Conservation (phyloP, 495 filamentous ascomycete species). For the Aspergillus coremiiformis region DNA sequence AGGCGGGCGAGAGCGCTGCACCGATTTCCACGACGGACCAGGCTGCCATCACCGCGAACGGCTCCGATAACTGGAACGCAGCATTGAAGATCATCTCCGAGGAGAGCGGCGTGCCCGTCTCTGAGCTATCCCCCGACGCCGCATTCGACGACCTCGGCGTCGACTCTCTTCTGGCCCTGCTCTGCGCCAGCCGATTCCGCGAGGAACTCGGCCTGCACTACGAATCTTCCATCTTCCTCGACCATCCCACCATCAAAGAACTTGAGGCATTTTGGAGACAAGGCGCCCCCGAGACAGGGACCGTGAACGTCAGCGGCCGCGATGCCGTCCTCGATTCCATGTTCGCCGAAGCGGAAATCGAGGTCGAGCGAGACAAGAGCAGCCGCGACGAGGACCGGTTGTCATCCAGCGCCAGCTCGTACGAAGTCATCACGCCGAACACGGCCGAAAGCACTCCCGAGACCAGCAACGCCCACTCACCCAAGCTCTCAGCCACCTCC, state of each 20-base stretch:
- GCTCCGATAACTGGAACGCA: background rate
- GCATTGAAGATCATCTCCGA: background rate
- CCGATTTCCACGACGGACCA: background rate
- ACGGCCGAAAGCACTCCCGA: background rate
- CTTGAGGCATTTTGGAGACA: background rate
- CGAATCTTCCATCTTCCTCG: conserved; percentile 42
- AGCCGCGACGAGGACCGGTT: background rate
- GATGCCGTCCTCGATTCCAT: background rate
- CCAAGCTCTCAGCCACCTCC: conserved; percentile 7
- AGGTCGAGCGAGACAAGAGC: background rate
- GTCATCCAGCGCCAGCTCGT: background rate
- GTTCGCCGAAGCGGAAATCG: background rate
- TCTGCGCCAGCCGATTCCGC: conserved; percentile 30
- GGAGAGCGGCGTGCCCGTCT: conserved; percentile 6
- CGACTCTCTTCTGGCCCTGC: conserved; percentile 45
- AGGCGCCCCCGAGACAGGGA: background rate
- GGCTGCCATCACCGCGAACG: background rate
- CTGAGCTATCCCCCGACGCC: conserved; percentile 25
- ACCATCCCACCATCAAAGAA: conserved; percentile 38
- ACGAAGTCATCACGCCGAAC: background rate
- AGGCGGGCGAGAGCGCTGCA: background rate
- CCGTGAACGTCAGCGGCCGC: background rate
- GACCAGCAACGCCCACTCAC: conserved; percentile 25
- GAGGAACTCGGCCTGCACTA: conserved; percentile 30
- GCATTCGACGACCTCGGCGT: conserved; percentile 42